Conservation (phyloP, 2,329 filamentous ascomycete species). For the Hymenoscyphus infarciens region DNA sequence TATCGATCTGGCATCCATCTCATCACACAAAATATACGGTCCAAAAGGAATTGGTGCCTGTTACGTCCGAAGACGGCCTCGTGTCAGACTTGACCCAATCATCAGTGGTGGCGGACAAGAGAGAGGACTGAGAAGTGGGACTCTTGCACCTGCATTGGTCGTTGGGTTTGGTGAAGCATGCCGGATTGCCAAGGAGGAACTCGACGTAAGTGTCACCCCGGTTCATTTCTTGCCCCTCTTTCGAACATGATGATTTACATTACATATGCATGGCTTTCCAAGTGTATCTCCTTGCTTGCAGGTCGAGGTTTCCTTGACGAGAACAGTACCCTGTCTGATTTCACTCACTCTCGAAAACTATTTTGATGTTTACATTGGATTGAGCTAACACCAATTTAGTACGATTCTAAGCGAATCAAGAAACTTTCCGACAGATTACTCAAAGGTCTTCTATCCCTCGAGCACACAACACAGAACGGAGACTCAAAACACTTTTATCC, state of each 20-base stretch:
- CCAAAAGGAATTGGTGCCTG: conserved; percentile 97
- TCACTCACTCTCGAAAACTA: conserved; percentile 24
- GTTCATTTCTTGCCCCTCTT: conserved; percentile 14
- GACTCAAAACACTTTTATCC: conserved; percentile 82
- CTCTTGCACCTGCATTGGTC: conserved; percentile 80
- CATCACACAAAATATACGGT: conserved; percentile 97
- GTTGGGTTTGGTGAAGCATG: conserved; percentile 96
- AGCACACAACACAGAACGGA: conserved; percentile 90
- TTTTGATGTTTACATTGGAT: conserved; percentile 12
- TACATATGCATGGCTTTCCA: conserved; percentile 88
- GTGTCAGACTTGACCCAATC: conserved; percentile 91
- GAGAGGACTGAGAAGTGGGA: conserved; percentile 89
- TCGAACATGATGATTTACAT: conserved; percentile 73
- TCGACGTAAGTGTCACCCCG: conserved; percentile 63
- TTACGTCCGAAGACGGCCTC: conserved; percentile 86
- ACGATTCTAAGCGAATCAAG: conserved; percentile 83
- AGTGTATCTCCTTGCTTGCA: conserved; percentile 51
- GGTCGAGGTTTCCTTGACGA: conserved; percentile 38
- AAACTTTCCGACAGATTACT: conserved; percentile 78
- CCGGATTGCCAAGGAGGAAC: conserved; percentile 83
- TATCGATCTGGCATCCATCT: conserved; percentile 97
- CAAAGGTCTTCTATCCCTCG: conserved; percentile 78
- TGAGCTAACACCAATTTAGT: conserved; percentile 53
- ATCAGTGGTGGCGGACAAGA: conserved; percentile 97
- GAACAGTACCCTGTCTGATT: conserved; percentile 34